These are phyloP conservation scores for Coprinopsis sp. DNA, from an alignment of 768 basidiomycete species.

Conservation along the genomic window DNA sequence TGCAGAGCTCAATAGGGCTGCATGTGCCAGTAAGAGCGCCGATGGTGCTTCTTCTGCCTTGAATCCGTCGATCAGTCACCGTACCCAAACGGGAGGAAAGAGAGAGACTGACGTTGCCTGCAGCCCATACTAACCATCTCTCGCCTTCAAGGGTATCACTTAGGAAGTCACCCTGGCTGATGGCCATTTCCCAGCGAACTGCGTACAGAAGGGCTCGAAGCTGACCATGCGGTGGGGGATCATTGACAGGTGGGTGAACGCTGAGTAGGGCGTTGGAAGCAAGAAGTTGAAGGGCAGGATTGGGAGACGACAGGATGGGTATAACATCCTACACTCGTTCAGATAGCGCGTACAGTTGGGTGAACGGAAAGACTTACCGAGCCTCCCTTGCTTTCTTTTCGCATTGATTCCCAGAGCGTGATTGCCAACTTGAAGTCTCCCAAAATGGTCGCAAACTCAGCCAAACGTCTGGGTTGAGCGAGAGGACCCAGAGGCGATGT, in stretches of 20 bases:
- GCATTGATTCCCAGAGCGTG: conserved; percentile 77
- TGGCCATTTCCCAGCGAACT: conserved; percentile 73
- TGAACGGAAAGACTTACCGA: conserved; percentile 48
- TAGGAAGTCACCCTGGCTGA: conserved; percentile 54
- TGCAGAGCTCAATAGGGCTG: conserved; percentile 57
- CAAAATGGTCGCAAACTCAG: conserved; percentile 91
- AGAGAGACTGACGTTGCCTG: conserved; percentile 59
- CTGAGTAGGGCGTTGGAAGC: conserved; percentile 55
- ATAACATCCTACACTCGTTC: conserved; percentile 63
- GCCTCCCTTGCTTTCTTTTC: conserved; percentile 85
- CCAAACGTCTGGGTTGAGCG: conserved; percentile 79
- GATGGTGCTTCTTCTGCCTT: conserved; percentile 82
- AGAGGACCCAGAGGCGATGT: conserved; percentile 36
- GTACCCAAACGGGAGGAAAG: not conserved
- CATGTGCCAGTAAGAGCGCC: conserved; percentile 76
- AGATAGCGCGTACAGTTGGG: conserved; percentile 1
- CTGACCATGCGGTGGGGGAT: conserved; percentile 59
- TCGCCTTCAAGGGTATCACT: conserved; percentile 63
- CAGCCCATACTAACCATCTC: conserved; percentile 83
- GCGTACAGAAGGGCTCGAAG: conserved; percentile 64
- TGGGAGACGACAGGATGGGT: conserved; percentile 66
- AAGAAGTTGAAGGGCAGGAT: conserved; percentile 55
- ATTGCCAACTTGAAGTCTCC: conserved; percentile 86
- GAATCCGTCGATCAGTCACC: conserved; percentile 23
- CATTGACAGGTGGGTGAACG: conserved; percentile 39